Base-by-base conservation (phyloP, 805 yeast species). In the Helenozyma baotianmanensis region DNA sequence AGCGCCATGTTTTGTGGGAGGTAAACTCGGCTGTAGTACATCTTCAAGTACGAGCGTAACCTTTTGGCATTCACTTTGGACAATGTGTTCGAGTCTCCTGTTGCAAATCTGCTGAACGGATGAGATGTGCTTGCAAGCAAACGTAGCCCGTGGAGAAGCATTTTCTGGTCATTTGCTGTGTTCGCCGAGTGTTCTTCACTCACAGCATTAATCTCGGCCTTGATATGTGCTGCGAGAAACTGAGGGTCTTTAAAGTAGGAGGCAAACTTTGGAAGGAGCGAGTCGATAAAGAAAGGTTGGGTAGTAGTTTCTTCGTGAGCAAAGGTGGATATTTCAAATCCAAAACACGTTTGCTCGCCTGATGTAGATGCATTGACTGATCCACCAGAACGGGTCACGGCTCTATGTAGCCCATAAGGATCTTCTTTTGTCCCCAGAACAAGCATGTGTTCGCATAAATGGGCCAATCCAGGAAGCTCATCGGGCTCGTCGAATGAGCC, bases 401-500 rank as follows among this genome's bases (percentile, higher is more conserved):
- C 45, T 81, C 83, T 35, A 48, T 42, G 42, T 52, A 62, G 16
- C 54, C 33, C 39, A 8, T 17, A 17, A 6, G 19, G 51, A 28
- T 36, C 50, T 54, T 37, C 56, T 54, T 39, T 54, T 38, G 35
- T 53, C 32, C 48, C 42, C 32, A 69, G 64, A 21, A 75, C 58
- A 2, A 79, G 35, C 69, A 82, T 66, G 54, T 87, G 96, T 50
- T 87, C 96, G 47, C 94, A 82, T 37, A 86, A 71, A 61, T 90
- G 98, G 0, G 97, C 97, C 23, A 90, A 51, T 0, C 98, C 98
- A 0, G 78, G 78, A 1, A 82, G 45, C 4, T 68, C 70, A 5
- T 60, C 64, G 1, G 95, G 90, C 44, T 90, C 97, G 29, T 78
- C 68, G 48, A 78, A 80, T 2, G 95, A 79, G 7, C 98, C 98